Evolutionary conservation across 176 grass and related monocot genomes (phyloP).

Genomic region (Elymus sibiricus): DNA sequence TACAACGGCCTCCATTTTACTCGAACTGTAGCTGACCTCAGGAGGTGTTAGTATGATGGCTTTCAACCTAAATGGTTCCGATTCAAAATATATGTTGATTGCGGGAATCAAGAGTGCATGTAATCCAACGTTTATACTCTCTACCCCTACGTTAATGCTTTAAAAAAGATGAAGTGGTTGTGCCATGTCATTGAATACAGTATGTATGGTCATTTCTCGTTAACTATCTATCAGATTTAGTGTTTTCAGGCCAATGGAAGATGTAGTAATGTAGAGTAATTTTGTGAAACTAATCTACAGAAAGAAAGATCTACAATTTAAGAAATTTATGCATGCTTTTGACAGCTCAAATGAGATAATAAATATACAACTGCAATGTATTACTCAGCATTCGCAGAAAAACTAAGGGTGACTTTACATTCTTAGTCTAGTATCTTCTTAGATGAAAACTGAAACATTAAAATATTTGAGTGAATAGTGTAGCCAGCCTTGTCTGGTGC

Average conservation of each 20-base stretch:
- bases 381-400: background rate
- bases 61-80: background rate
- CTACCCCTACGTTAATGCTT: background rate
- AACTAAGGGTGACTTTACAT: background rate
- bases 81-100: background rate
- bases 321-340: background rate
- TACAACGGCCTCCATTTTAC: background rate
- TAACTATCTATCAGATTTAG: background rate
- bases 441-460: background rate
- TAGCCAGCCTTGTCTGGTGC: background rate
- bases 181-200: background rate
- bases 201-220: background rate
- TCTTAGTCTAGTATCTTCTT: background rate
- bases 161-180: background rate
- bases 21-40: background rate
- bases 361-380: background rate
- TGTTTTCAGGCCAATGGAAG: background rate
- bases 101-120: background rate
- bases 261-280: background rate
- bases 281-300: constrained; percentile 1
- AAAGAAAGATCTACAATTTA: background rate
- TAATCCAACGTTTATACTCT: background rate
- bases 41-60: background rate
- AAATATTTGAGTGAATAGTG: background rate
- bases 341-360: background rate